A percentile compares a stretch with the other conserved stretches of the same genome.
Evolutionary conservation across 192 early-diverging fungal species (phyloP).

Genomic region (Linnemannia elongata): DNA sequence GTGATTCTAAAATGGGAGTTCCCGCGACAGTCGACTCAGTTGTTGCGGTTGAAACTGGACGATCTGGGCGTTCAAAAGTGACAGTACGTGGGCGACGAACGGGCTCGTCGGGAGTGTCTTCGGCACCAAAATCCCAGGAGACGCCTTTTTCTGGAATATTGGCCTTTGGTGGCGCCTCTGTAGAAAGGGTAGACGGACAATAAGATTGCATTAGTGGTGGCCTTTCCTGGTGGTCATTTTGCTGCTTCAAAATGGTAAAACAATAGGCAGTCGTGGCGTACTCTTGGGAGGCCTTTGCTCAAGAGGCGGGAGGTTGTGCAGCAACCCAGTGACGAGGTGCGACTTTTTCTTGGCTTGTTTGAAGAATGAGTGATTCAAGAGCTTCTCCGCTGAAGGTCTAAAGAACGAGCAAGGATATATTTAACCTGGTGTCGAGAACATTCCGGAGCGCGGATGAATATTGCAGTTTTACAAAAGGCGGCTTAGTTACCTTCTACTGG

Average conservation of each 20-base stretch:
- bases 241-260: background rate
- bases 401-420: background rate
- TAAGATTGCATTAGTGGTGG: background rate
- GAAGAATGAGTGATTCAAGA: slow-evolving; percentile 84
- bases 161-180: slow-evolving; percentile 61
- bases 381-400: slow-evolving; percentile 84
- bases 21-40: slow-evolving; percentile 25
- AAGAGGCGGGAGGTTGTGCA: slow-evolving; percentile 75
- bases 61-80: slow-evolving; percentile 1
- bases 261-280: slow-evolving; percentile 11
- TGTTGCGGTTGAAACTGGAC: slow-evolving; percentile 12
- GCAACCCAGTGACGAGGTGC: slow-evolving; percentile 69
- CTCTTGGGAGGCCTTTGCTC: slow-evolving; percentile 76
- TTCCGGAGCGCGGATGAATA: no score
- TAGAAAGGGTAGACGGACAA: background rate
- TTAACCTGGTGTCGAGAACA: no score
- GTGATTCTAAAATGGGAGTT: slow-evolving; percentile 8
- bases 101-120: slow-evolving; percentile 44
- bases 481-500: slow-evolving; percentile 66
- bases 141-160: slow-evolving; percentile 62
- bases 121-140: slow-evolving; percentile 78
- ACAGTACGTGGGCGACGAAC: slow-evolving; percentile 19
- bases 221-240: no score
- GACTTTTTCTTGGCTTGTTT: slow-evolving; percentile 79
- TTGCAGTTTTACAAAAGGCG: no score